These are phyloP conservation scores for Lodderomyces oxycetoniae DNA, from an alignment of 1,139 yeast species.

Conservation along the genomic window DNA sequence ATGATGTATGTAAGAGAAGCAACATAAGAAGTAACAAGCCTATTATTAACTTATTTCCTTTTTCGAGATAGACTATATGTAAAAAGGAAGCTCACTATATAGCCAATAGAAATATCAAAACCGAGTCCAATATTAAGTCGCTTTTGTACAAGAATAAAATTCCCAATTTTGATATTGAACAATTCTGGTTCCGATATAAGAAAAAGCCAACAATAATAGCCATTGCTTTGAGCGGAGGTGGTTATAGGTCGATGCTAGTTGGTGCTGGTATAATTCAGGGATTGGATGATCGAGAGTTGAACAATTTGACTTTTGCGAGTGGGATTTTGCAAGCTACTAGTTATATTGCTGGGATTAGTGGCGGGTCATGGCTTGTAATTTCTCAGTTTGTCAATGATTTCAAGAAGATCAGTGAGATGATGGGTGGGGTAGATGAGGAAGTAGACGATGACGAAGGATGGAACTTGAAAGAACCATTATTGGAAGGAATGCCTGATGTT, in stretches of 20 bases:
- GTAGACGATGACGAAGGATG: slow-evolving; percentile 24
- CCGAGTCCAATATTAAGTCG: slow-evolving; percentile 27
- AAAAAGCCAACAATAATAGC: slow-evolving; percentile 40
- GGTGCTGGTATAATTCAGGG: slow-evolving; percentile 62
- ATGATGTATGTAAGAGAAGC: slow-evolving; percentile 21
- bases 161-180: slow-evolving; percentile 32
- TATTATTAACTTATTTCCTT: slow-evolving; percentile 7
- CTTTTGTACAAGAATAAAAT: slow-evolving; percentile 34
- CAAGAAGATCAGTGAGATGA: slow-evolving; percentile 34
- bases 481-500: slow-evolving; percentile 52
- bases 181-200: slow-evolving; percentile 14
- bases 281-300: slow-evolving; percentile 42
- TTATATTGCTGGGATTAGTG: slow-evolving; percentile 63
- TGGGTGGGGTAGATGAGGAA: slow-evolving; percentile 19
- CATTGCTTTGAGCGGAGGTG: slow-evolving; percentile 69
- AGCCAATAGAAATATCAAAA: slow-evolving; percentile 24
- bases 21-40: not conserved
- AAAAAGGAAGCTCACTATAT: slow-evolving; percentile 37
- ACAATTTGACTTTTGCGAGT: slow-evolving; percentile 32
- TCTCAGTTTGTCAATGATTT: slow-evolving; percentile 45
- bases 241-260: slow-evolving; percentile 61
- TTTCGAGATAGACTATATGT: slow-evolving; percentile 20
- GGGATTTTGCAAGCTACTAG: slow-evolving; percentile 52
- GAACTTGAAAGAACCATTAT: slow-evolving; percentile 45
- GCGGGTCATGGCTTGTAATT: slow-evolving; percentile 65